Evolutionary conservation across 2,329 filamentous ascomycete genomes (phyloP), one percentile per base, ranked within the genome.

Genomic region (Plectosphaerella plurivora): DNA sequence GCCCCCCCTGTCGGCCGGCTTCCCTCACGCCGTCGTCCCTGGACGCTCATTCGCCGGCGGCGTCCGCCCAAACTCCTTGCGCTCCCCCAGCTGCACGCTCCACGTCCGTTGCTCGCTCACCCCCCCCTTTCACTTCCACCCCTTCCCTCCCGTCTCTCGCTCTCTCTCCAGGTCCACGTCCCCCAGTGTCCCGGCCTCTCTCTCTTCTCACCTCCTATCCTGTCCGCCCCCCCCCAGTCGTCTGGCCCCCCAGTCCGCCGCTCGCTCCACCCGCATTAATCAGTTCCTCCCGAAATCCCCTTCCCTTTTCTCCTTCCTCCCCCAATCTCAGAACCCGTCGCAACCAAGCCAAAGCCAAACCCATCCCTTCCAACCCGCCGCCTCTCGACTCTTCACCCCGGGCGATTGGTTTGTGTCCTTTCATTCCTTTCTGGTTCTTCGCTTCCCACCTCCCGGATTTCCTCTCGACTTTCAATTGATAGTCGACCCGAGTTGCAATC

Each of bases 401-500:
- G 37, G 39, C 39, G 48, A 50, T 45, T 36, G 35, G 47, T 50
- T 50, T 45, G 39, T 22, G 39, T 55, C 45, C 46, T 55, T 52
- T 53, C 53, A 51, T 54, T 57, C 54, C 51, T 57, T 57, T 54
- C 51, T 55, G 51, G 53, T 57, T 55, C 54, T 57, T 53, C 56
- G 52, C 51, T 51, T 47, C 44, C 45, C 42, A 45, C 51, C 45
- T 33, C 28, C 28, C 28, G 28, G 28, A 33, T 33, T 33, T 33
- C 28, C 37, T 24, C 24, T 53, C 47, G 51, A 51, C 53, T 51
- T 45, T 53, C 51, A 57, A 35, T 45, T 37, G 12, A 18, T 14
- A 11, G 20, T 25, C 18, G n/a, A 18, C 41, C 41, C 44, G 22
- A n/a, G 44, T 28, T 46, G 18, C 16, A 20, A 15, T 15, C 36